phyloP scores from a whole-genome alignment of 169 alveolate species.

The Miamiensis avidus region DNA sequence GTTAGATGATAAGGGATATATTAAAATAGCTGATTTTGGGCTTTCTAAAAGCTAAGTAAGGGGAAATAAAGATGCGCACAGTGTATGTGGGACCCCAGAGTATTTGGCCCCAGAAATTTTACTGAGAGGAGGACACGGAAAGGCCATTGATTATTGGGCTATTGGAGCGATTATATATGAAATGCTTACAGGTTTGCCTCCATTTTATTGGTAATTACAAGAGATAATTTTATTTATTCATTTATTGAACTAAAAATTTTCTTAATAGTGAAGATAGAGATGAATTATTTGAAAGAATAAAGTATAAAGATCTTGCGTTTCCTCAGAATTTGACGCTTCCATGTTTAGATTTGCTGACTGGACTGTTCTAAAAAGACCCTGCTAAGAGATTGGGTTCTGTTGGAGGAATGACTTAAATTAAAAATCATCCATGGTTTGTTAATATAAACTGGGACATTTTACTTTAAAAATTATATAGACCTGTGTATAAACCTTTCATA shows the following conservation, averaged over 20 bases:
- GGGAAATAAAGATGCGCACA: conserved; percentile 63
- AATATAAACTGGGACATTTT: conserved; percentile 36
- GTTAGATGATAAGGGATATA: conserved; percentile 58
- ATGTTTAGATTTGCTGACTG: conserved; percentile 51
- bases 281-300: conserved; percentile 58
- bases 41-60: conserved; percentile 62
- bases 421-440: conserved; percentile 48
- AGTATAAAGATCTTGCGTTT: conserved; percentile 43
- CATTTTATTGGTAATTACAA: conserved; percentile 59
- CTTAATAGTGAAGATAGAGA: conserved; percentile 43
- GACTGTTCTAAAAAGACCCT: conserved; percentile 74
- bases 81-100: conserved; percentile 87
- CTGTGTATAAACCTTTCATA: conserved; percentile 54
- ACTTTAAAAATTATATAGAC: conserved; percentile 29
- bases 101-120: conserved; percentile 87
- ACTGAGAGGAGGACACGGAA: conserved; percentile 71
- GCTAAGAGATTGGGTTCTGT: conserved; percentile 62
- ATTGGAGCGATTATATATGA: conserved; percentile 84
- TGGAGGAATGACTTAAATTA: conserved; percentile 62
- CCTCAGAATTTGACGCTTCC: conserved; percentile 43
- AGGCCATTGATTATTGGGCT: conserved; percentile 86
- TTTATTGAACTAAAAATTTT: too few relatives aligned
- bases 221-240: too few relatives aligned
- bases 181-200: conserved; percentile 80
- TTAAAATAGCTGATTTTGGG: conserved; percentile 66